Percentiles rank a stretch among this genome's conserved stretches.
These are phyloP conservation scores for Sphaerosporella brunnea DNA, from an alignment of 495 filamentous ascomycete genomes.

Conservation along the genomic window DNA sequence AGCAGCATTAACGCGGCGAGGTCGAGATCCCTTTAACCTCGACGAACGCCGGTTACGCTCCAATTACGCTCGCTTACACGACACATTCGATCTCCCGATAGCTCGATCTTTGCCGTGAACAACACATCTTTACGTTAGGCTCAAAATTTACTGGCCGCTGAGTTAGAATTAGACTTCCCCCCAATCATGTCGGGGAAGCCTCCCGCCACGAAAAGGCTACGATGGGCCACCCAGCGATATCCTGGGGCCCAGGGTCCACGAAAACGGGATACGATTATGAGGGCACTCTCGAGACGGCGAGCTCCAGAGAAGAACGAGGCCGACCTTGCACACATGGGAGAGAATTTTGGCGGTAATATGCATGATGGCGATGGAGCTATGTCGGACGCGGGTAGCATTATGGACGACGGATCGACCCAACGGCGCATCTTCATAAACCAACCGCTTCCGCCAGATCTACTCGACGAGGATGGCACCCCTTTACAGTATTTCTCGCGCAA, in stretches of 20 bases:
- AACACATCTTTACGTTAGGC: no score
- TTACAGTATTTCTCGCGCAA: slow-evolving; percentile 58
- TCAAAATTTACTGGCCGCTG: neutral
- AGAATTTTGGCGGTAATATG: slow-evolving; percentile 17
- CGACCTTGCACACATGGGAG: slow-evolving; percentile 25
- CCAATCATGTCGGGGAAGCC: slow-evolving; percentile 13
- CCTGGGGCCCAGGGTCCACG: slow-evolving; percentile 50
- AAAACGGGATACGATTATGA: slow-evolving; percentile 72
- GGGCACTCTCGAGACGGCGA: slow-evolving; percentile 19
- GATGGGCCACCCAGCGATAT: slow-evolving; percentile 86
- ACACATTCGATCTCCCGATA: no score
- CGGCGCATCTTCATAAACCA: slow-evolving; percentile 68
- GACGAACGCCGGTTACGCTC: no score
- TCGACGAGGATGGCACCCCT: slow-evolving; percentile 69
- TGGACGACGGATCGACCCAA: slow-evolving; percentile 26
- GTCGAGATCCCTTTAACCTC: no score
- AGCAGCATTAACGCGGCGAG: no score
- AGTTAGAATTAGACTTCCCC: neutral
- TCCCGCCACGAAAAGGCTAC: slow-evolving; percentile 33
- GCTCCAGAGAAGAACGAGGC: slow-evolving; percentile 22
- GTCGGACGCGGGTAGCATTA: slow-evolving; percentile 22
- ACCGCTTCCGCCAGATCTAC: slow-evolving; percentile 55
- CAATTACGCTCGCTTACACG: no score
- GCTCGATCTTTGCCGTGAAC: no score
- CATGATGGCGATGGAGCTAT: slow-evolving; percentile 28